These are phyloP conservation scores for Paramyrothecium roridum DNA, from an alignment of 2,329 filamentous ascomycete species.

Conservation along the genomic window DNA sequence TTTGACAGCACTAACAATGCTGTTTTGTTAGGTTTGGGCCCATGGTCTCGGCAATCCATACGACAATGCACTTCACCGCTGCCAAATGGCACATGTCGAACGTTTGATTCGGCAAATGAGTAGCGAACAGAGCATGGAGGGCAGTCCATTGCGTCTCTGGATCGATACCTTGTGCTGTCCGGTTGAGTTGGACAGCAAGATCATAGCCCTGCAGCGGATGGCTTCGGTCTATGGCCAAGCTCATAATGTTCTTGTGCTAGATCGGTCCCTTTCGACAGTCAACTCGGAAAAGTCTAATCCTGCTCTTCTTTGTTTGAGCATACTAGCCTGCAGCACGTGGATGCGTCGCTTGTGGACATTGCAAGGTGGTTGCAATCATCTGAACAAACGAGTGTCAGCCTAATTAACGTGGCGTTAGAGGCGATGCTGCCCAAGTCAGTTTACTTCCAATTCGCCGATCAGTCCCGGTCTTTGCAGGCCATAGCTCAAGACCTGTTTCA, in stretches of 20 bases:
- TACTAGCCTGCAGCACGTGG: slow-evolving; percentile 30
- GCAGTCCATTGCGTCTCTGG: slow-evolving; percentile 20
- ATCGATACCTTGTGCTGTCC: slow-evolving; percentile 31
- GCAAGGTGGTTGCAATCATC: slow-evolving; percentile 17
- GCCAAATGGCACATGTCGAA: slow-evolving; percentile 18
- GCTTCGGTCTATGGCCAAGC: slow-evolving; percentile 27
- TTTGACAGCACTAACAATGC: background rate
- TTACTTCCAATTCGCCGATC: slow-evolving; percentile 28
- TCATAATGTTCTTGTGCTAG: slow-evolving; percentile 27
- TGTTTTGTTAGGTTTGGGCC: slow-evolving; percentile 24
- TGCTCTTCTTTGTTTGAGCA: slow-evolving; percentile 22
- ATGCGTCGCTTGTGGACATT: slow-evolving; percentile 37
- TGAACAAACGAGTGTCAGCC: background rate
- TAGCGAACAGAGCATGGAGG: slow-evolving; percentile 6
- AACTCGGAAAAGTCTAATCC: slow-evolving; percentile 5
- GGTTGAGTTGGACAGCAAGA: slow-evolving; percentile 15
- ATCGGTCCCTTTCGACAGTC: slow-evolving; percentile 22
- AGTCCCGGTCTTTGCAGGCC: slow-evolving; percentile 6
- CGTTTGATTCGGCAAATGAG: slow-evolving; percentile 18
- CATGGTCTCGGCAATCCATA: slow-evolving; percentile 29
- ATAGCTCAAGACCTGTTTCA: slow-evolving; percentile 5
- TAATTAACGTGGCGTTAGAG: slow-evolving; percentile 15
- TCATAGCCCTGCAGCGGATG: slow-evolving; percentile 27
- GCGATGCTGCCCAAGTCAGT: slow-evolving; percentile 26
- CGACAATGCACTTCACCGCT: slow-evolving; percentile 23